Base-by-base conservation (phyloP, 164 flowering plant genomes). In the Akebia trifoliata region DNA sequence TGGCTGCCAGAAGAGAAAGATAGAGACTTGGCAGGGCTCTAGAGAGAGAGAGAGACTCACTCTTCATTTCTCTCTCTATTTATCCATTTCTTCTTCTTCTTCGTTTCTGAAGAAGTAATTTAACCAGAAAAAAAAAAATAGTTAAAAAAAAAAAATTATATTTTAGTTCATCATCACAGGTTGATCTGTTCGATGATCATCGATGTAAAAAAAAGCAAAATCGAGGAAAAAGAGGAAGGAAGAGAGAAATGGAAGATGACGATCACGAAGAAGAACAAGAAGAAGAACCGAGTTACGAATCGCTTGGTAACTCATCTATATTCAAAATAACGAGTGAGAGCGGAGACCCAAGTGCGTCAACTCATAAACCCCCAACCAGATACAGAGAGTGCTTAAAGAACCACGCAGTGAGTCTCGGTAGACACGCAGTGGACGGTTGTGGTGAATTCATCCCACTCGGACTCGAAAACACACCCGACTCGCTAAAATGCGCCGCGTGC, bases 311-410 rank as follows among this genome's bases (percentile, higher is more conserved):
- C 17, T 38, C 42, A 38, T 48, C 52, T 12, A 15, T 31, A 28
- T 20, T 34, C 6, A 43, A 20, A 15, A 48, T 25, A 48, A 49
- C 29, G 52, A 15, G 22, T 12, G 35, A 11, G 15, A 39, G 43
- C 6, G 39, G 39, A 36, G 55, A 22, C 28, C 26, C 9, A 18
- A n/a, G 17, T 12, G 44, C n/a, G 57, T 15, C 44, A 17, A 26
- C 20, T 14, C 32, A 40, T 36, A 54, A 32, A 24, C 0, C 42
- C 8, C 4, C 42, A 4, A 34, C 30, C 24, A 35, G 42, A 22
- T 54, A 54, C 44, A 34, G 57, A 15, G 57, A 54, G 57, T 55
- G 59, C 8, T 28, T 55, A 20, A 55, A 55, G 37, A 55, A 55
- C 15, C 59, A 55, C 34, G 59, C 59, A 9, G 34, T 55, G 30